Evolutionary conservation across 164 flowering plant species (phyloP).

Genomic region (Brasenia schreberi): DNA sequence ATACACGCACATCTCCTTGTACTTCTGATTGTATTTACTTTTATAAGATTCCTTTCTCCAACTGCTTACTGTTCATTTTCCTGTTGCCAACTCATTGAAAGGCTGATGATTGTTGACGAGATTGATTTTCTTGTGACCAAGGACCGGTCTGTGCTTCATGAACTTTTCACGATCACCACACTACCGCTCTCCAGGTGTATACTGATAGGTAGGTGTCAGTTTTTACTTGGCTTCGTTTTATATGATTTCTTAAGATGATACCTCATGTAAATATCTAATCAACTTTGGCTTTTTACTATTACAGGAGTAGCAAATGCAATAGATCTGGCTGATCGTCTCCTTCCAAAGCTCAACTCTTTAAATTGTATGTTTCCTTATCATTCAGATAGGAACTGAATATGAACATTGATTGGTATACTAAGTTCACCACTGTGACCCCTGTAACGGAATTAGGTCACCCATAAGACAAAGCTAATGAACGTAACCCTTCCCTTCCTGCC

Average conservation of each 20-base stretch:
- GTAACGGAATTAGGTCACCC: background rate
- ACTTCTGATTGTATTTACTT: background rate
- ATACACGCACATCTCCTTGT: background rate
- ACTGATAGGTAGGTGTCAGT: slow-evolving; percentile 46
- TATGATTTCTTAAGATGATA: background rate
- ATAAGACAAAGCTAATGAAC: background rate
- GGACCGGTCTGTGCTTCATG: slow-evolving; percentile 85
- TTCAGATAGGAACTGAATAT: background rate
- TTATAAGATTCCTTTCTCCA: background rate
- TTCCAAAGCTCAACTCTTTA: slow-evolving; percentile 77
- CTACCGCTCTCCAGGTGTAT: slow-evolving; percentile 71
- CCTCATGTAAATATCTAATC: background rate
- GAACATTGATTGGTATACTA: background rate
- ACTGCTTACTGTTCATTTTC: slow-evolving; percentile 3
- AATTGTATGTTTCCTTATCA: slow-evolving; percentile 34
- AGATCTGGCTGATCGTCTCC: slow-evolving; percentile 92
- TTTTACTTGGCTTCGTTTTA: background rate
- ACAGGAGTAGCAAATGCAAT: slow-evolving; percentile 95
- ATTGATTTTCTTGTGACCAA: slow-evolving; percentile 82
- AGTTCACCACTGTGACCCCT: background rate
- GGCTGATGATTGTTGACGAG: slow-evolving; percentile 81
- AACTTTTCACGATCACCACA: slow-evolving; percentile 92
- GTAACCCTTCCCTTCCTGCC: too few species aligned
- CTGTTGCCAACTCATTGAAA: slow-evolving; percentile 5
- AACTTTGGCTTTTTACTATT: slow-evolving; percentile 3